Percentiles rank a stretch among this genome's conserved stretches.
Evolutionary conservation across 441 rosid species (phyloP).

Genomic region (Bocquillonia castaneifolia): DNA sequence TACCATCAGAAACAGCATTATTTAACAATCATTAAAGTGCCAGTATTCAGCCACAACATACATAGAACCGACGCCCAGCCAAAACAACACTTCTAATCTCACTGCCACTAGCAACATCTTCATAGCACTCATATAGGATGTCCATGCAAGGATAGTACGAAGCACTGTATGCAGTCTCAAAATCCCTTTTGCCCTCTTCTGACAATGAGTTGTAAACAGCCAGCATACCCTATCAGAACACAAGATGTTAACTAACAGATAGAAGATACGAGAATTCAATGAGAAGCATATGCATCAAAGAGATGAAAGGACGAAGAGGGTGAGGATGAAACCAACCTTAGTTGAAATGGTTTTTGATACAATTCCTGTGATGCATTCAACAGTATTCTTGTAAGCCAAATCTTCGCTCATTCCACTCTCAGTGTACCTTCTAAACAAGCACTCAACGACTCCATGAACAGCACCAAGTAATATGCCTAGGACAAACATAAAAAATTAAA

Average conservation of each 20-base stretch:
- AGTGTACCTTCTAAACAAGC: conserved; percentile 81
- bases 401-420: conserved; percentile 80
- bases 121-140: conserved; percentile 84
- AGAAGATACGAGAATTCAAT: not conserved
- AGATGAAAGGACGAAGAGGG: not conserved
- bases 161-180: conserved; percentile 85
- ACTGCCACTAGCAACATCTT: conserved; percentile 87
- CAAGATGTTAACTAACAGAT: not conserved
- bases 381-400: conserved; percentile 80
- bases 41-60: conserved; percentile 25
- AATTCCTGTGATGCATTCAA: conserved; percentile 85
- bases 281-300: not conserved
- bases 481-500: not conserved
- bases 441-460: conserved; percentile 91
- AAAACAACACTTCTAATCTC: conserved; percentile 86
- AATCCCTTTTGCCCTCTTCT: conserved; percentile 66
- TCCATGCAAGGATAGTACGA: conserved; percentile 94
- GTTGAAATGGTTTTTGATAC: conserved; percentile 80
- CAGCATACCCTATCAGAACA: conserved; percentile 65
- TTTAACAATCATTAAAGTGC: not conserved
- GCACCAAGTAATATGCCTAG: conserved; percentile 91
- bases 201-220: conserved; percentile 85
- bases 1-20: not conserved
- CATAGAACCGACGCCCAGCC: conserved; percentile 94
- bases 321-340: conserved; percentile 36